Conservation (phyloP, 2,329 filamentous ascomycete species). For the Ramichloridium luteum region DNA sequence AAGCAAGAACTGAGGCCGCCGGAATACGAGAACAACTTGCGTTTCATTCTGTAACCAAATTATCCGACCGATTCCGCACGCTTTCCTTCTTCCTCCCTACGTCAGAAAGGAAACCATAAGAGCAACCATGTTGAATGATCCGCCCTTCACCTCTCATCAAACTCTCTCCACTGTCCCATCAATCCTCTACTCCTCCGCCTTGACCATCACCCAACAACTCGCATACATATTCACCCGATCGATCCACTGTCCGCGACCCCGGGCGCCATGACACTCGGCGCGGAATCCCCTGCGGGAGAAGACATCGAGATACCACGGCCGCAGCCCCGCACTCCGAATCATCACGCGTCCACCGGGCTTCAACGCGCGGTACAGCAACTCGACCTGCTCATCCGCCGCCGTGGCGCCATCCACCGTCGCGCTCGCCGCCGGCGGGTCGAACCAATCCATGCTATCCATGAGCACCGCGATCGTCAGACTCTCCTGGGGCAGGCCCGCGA, state of each 20-base stretch:
- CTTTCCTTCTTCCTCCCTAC: too few species aligned
- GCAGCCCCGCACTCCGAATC: slow-evolving; percentile 64
- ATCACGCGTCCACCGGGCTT: slow-evolving; percentile 70
- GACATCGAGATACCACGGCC: slow-evolving; percentile 75
- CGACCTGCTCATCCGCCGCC: too few species aligned
- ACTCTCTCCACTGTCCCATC: too few species aligned
- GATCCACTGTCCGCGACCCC: slow-evolving; percentile 67
- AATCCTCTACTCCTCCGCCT: too few species aligned
- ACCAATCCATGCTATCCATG: slow-evolving; percentile 99
- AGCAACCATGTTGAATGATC: too few species aligned
- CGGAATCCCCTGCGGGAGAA: slow-evolving; percentile 70
- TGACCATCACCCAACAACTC: slow-evolving; percentile 87
- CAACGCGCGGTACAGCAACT: slow-evolving; percentile 68
- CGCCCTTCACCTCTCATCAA: too few species aligned
- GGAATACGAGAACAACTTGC: too few species aligned
- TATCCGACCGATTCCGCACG: too few species aligned
- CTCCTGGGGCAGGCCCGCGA: slow-evolving; percentile 66
- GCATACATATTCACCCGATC: slow-evolving; percentile 98
- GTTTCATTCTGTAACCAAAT: too few species aligned
- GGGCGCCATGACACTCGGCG: slow-evolving; percentile 58
- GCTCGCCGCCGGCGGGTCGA: slow-evolving; percentile 53
- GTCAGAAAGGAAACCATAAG: too few species aligned
- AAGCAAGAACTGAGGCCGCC: too few species aligned
- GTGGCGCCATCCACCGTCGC: too few species aligned
- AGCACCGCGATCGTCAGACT: slow-evolving; percentile 80